Evolutionary conservation across 2,329 filamentous ascomycete species (phyloP), one percentile per base, ranked within the genome.

Genomic region (Talaromyces sp.): DNA sequence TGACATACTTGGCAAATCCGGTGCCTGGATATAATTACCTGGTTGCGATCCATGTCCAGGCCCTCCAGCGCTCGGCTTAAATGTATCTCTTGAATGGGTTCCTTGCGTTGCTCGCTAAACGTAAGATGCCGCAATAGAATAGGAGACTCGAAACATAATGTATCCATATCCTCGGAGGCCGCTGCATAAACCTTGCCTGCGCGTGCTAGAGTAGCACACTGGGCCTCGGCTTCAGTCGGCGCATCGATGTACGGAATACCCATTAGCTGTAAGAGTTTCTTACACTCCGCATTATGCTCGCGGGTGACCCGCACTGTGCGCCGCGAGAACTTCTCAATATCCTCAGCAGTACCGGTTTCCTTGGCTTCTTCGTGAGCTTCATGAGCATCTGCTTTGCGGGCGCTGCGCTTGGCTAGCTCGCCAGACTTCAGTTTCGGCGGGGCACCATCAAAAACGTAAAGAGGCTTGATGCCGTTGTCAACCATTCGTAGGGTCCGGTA

Each of bases 131-230:
- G 84, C 59, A 99, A 78, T 42, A 99, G 78, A 54, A 99, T 92
- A 0, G 94, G 94, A 47, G 92, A 83, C 66, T 97, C 86, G 74
- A 99, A 99, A 67, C 93, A 97, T 50, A 99, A 79, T 0, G 94
- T 99, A 70, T 99, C 94, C 94, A 99, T 99, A 75, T 99, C 94
- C 76, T 99, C 94, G 60, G 90, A 96, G 2, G 94, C 94, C 17
- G 94, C 94, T 3, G 92, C 94, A 71, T 95, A 99, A 47, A 99
- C 94, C 76, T 97, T 97, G 33, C 91, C 93, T 4, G 90, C 92
- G 56, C 88, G 82, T 1, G 94, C 94, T 56, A 99, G 80, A 36
- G 87, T 88, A 3, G 94, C 94, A 71, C 94, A 99, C 72, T 99
- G 94, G 1, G 94, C 94, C 77, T 99, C 94, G 4, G 94, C 94